Evolutionary conservation across 23 red algal species (phyloP).

Genomic region (Agarophyton chilense): DNA sequence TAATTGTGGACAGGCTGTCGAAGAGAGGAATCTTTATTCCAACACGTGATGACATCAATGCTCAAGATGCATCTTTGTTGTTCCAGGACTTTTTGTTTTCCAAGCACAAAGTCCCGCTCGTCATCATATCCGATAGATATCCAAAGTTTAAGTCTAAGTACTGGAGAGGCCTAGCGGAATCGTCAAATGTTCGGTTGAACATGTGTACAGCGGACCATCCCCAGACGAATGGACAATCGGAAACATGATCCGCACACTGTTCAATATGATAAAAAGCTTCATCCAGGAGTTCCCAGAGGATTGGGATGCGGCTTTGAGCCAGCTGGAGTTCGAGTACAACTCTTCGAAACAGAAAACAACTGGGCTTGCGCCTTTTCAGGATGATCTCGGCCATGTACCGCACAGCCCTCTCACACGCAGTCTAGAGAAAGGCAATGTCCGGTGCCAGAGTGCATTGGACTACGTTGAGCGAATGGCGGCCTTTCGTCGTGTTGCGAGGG

Average conservation of each 20-base stretch:
- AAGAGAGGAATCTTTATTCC: too few relatives aligned
- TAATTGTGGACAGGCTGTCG: too few relatives aligned
- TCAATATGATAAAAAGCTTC: neutral
- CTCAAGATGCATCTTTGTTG: too few relatives aligned
- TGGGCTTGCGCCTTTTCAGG: conserved; percentile 10
- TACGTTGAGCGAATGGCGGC: neutral
- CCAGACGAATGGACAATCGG: conserved; percentile 11
- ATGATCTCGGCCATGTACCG: neutral
- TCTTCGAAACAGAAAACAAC: neutral
- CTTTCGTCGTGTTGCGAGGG: neutral
- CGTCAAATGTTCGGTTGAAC: neutral
- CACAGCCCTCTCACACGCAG: neutral
- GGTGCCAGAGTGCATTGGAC: neutral
- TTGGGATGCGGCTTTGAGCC: neutral
- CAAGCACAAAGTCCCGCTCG: neutral
- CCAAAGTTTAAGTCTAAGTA: too few relatives aligned
- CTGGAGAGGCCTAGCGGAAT: neutral
- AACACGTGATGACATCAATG: too few relatives aligned
- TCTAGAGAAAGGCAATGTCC: neutral
- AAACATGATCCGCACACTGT: conserved; percentile 23
- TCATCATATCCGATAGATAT: too few relatives aligned
- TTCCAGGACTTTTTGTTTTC: too few relatives aligned
- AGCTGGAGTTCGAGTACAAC: conserved; percentile 34
- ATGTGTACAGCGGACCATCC: neutral
- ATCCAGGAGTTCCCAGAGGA: neutral